These are phyloP conservation scores for Arthrinium phaeospermum DNA, from an alignment of 2,329 filamentous ascomycete species.

Conservation along the genomic window DNA sequence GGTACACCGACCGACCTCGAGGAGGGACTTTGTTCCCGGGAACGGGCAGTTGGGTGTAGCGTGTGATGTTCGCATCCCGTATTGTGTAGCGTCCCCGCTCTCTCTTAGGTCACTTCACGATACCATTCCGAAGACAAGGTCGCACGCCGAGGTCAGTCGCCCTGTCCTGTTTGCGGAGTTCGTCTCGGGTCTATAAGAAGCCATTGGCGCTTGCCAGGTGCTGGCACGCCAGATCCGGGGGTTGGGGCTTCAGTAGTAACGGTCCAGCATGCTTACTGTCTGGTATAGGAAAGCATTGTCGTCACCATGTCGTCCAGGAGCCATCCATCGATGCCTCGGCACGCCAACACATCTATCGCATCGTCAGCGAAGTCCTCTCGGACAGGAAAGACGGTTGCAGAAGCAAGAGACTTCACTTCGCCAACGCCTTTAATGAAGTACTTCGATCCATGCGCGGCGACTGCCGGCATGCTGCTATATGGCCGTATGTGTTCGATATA, in stretches of 20 bases:
- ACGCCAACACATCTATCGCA: constrained; percentile 64
- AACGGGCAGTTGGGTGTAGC: constrained; percentile 46
- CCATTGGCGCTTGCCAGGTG: constrained; percentile 19
- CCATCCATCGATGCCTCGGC: constrained; percentile 55
- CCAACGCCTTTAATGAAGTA: constrained; percentile 57
- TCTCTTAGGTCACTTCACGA: constrained; percentile 46
- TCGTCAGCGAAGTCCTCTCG: constrained; percentile 59
- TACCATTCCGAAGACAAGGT: constrained; percentile 38
- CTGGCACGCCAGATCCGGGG: not conserved
- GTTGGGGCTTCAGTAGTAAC: constrained; percentile 7
- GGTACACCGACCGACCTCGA: constrained; percentile 33
- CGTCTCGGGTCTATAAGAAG: constrained; percentile 21
- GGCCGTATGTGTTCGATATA: constrained; percentile 50
- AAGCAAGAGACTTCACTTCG: constrained; percentile 59
- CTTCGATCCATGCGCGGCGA: constrained; percentile 89
- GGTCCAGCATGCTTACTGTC: constrained; percentile 32
- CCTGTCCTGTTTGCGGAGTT: constrained; percentile 9
- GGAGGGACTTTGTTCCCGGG: constrained; percentile 38
- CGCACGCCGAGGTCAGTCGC: constrained; percentile 39
- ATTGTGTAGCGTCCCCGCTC: constrained; percentile 47
- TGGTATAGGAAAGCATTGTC: constrained; percentile 39
- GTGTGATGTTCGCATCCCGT: constrained; percentile 49
- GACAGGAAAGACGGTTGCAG: constrained; percentile 44
- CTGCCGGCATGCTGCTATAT: constrained; percentile 88
- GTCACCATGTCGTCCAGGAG: constrained; percentile 62